These are phyloP conservation scores for Jacaranda copaia DNA, from an alignment of 257 asterid genomes.

Conservation along the genomic window DNA sequence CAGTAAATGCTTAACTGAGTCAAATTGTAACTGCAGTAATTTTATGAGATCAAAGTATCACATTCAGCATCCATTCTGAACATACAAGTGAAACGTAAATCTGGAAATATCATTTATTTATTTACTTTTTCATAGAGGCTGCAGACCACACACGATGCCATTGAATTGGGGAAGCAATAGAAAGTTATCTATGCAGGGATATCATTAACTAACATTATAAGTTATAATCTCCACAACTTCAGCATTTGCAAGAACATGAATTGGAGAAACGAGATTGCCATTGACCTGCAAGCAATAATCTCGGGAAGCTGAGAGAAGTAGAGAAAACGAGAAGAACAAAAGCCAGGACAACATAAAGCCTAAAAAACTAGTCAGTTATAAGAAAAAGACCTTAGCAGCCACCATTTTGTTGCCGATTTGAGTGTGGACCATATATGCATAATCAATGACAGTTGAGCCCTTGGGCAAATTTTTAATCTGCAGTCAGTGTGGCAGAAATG, in stretches of 20 bases:
- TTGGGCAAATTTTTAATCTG: constrained; percentile 88
- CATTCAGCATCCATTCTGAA: neutral
- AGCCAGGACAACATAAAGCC: constrained; percentile 21
- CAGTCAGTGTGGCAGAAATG: constrained; percentile 15
- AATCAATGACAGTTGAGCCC: constrained; percentile 87
- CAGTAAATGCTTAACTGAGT: neutral
- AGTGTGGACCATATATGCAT: constrained; percentile 89
- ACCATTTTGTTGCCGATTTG: constrained; percentile 94
- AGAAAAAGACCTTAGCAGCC: constrained; percentile 77
- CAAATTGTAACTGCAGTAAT: neutral
- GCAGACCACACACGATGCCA: neutral
- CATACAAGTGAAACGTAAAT: neutral
- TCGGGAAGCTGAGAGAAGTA: constrained; percentile 30
- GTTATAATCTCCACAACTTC: constrained; percentile 91
- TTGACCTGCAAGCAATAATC: constrained; percentile 68
- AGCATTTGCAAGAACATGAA: constrained; percentile 81
- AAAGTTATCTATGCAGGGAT: neutral
- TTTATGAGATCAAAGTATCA: constrained; percentile 15
- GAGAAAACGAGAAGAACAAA: neutral
- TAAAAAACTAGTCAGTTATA: constrained; percentile 2
- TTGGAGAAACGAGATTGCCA: constrained; percentile 86
- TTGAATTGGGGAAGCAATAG: constrained; percentile 19
- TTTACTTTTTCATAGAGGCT: neutral
- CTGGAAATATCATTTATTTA: neutral
- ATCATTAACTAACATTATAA: constrained; percentile 66